These are phyloP conservation scores for Pseudozyma pruni DNA, from an alignment of 1,284 basidiomycete genomes.

Conservation along the genomic window DNA sequence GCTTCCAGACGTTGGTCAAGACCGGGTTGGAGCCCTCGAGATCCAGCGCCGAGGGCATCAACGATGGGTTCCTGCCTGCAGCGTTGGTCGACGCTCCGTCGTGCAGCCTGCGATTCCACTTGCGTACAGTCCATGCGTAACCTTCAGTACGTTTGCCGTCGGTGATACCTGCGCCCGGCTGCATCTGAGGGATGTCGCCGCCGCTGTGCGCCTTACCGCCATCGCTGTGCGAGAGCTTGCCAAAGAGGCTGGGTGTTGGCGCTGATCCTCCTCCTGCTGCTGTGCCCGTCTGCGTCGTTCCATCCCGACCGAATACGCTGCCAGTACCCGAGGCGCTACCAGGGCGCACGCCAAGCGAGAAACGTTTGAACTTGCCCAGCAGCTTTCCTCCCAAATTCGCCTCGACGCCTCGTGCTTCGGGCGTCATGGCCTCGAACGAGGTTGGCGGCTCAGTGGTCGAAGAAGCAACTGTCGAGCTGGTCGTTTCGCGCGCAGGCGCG, in stretches of 20 bases:
- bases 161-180: constrained; percentile 44
- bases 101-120: constrained; percentile 48
- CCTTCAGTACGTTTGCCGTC: constrained; percentile 54
- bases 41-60: constrained; percentile 2
- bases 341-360: constrained; percentile 40
- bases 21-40: constrained; percentile 38
- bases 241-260: constrained; percentile 10
- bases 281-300: background rate
- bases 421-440: constrained; percentile 59
- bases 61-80: constrained; percentile 8
- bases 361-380: constrained; percentile 53
- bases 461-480: constrained; percentile 5
- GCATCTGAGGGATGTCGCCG: constrained; percentile 43
- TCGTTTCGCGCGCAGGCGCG: constrained; percentile 15
- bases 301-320: constrained; percentile 15
- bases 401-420: constrained; percentile 51
- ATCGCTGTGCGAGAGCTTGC: constrained; percentile 18
- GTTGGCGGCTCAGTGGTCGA: constrained; percentile 48
- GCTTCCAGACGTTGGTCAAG: constrained; percentile 56
- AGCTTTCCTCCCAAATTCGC: constrained; percentile 52
- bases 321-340: constrained; percentile 1
- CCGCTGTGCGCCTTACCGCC: background rate
- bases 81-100: constrained; percentile 21
- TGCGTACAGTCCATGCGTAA: constrained; percentile 61
- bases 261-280: background rate